These are phyloP conservation scores for Yamadazyma atmosphaerica DNA, from an alignment of 1,139 yeast species.

Conservation along the genomic window DNA sequence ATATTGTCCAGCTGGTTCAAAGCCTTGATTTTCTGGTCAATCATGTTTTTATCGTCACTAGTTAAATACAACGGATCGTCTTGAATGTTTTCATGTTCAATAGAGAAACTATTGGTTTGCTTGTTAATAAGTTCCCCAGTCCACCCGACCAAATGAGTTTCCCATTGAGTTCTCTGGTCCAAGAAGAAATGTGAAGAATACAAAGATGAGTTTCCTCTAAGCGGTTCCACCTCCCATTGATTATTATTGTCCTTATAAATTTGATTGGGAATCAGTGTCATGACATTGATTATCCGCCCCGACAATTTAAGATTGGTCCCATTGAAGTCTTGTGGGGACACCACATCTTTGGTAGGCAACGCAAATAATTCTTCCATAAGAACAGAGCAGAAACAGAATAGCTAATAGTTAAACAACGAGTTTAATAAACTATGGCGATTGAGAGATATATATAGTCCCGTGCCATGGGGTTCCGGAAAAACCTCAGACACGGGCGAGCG, in stretches of 20 bases:
- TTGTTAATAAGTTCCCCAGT: slow-evolving; percentile 76
- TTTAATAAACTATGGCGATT: no score
- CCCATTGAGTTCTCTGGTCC: slow-evolving; percentile 73
- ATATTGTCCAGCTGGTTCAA: slow-evolving; percentile 51
- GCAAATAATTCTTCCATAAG: slow-evolving; percentile 17
- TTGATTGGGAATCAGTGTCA: slow-evolving; percentile 68
- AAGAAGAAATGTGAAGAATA: slow-evolving; percentile 72
- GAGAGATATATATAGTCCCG: no score
- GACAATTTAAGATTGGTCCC: slow-evolving; percentile 35
- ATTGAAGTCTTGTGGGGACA: slow-evolving; percentile 34
- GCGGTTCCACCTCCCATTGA: slow-evolving; percentile 57
- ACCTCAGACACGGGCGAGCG: not conserved
- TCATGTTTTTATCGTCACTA: slow-evolving; percentile 51
- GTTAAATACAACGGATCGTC: slow-evolving; percentile 65
- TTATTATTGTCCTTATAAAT: slow-evolving; percentile 40
- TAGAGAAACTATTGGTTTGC: slow-evolving; percentile 17
- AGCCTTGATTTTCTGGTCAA: slow-evolving; percentile 44
- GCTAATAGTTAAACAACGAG: no score
- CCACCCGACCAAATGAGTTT: slow-evolving; percentile 90
- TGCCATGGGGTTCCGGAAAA: slow-evolving; percentile 1
- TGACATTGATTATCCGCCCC: slow-evolving; percentile 68
- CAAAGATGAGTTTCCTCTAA: slow-evolving; percentile 84
- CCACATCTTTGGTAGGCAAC: slow-evolving; percentile 23
- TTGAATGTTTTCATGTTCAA: slow-evolving; percentile 22
- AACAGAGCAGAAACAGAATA: no score